Evolutionary conservation across 768 basidiomycete genomes (phyloP), one percentile per base, ranked within the genome.

Genomic region (Boletus rufocinnamomeus): DNA sequence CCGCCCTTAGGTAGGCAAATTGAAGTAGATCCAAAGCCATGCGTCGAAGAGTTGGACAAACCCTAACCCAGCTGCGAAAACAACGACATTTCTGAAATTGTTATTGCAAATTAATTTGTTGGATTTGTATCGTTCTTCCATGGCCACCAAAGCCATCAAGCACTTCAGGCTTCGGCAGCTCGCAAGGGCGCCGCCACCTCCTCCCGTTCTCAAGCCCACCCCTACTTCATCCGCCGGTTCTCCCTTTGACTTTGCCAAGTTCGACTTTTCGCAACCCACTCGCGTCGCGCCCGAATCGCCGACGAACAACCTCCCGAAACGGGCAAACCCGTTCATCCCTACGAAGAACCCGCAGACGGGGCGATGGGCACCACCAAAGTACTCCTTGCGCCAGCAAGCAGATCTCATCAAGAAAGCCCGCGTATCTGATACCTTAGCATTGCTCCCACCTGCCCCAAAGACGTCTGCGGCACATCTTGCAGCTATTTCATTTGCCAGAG

Each of bases 331-430:
- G 8, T 93, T 93, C 72, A 66, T 92, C 43, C 81, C 90, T 6
- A 79, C 75, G 47, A 79, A 78, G 54, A 88, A 88, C 62, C 74
- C 82, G 0, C 75, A 79, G 49, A 83, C 84, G 0, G 84, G 83
- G 23, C 77, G 82, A 69, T 92, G 89, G 89, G 79, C 79, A 28
- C 83, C 85, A 0, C 79, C 91, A 13, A 82, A 81, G 59, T 87
- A 88, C 64, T 93, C 91, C 6, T 73, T 88, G 27, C 83, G 92
- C 21, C 83, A 84, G 35, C 91, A 94, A 71, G 89, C 88, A 13
- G 88, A 89, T 43, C 78, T 94, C 37, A 76, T 93, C 49, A 93
- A 91, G 75, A 80, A 79, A 51, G 92, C 92, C 4, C 82, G 82
- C 58, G 73, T 73, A 25, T 74, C 76, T 23, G 80, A 79, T 35